Conservation (phyloP, 163 green algal genomes). For the Chlamydomonas reinhardtii region DNA sequence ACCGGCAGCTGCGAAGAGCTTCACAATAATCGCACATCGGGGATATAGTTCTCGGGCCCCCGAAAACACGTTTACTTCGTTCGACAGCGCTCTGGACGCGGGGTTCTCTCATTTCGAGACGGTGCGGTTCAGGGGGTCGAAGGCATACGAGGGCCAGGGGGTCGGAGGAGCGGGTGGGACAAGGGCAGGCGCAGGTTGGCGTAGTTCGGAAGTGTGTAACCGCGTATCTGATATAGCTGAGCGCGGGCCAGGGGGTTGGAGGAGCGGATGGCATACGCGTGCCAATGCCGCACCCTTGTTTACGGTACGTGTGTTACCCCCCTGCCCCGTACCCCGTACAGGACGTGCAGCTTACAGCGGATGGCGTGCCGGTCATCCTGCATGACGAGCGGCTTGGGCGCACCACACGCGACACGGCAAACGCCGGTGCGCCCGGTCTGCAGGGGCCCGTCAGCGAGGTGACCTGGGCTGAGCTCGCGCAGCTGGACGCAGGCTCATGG, state of each 20-base stretch:
- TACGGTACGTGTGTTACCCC: too few relatives aligned
- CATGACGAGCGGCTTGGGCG: slow-evolving; percentile 61
- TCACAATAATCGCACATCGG: slow-evolving; percentile 59
- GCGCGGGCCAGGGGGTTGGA: too few relatives aligned
- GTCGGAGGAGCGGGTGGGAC: too few relatives aligned
- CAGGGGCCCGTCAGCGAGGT: neutral
- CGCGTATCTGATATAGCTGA: too few relatives aligned
- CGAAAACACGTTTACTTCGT: slow-evolving; percentile 60
- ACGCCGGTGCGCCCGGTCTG: neutral
- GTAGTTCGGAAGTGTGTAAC: too few relatives aligned
- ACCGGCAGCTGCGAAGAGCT: too few relatives aligned
- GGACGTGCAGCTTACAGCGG: slow-evolving; percentile 59
- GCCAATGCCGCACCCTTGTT: too few relatives aligned
- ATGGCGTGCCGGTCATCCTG: slow-evolving; percentile 53
- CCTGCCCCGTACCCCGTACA: too few relatives aligned
- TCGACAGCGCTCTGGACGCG: slow-evolving; percentile 51
- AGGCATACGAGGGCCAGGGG: slow-evolving; percentile 5
- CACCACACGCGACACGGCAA: slow-evolving; percentile 38
- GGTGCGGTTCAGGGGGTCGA: too few relatives aligned
- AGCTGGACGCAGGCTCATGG: slow-evolving; percentile 61
- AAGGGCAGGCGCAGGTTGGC: too few relatives aligned
- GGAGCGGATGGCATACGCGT: too few relatives aligned
- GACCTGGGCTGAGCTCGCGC: slow-evolving; percentile 34
- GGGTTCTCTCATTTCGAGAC: slow-evolving; percentile 51
- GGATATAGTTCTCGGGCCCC: slow-evolving; percentile 47